Base-by-base conservation (phyloP, 2,329 filamentous ascomycete species). In the Diplodia intermedia region DNA sequence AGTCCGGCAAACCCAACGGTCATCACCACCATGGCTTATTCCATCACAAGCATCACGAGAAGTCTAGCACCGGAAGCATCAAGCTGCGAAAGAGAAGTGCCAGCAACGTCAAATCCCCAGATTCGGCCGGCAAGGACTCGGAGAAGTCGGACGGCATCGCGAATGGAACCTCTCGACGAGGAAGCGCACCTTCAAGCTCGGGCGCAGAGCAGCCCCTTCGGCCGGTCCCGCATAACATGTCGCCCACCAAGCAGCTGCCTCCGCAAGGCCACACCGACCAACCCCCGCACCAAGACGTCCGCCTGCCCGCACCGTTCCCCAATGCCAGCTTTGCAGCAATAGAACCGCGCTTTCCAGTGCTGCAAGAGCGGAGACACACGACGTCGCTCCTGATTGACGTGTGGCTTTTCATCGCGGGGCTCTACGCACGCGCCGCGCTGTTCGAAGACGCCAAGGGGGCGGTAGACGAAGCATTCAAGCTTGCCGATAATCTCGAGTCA, bases 321-420 rank as follows among this genome's bases (percentile, higher is more conserved):
- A 73, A 73, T 12, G 68, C 73, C 9, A 70, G 77, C 56, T 76
- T 76, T 20, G 73, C 79, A 6, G 69, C 75, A 23, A 75, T 80
- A 12, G 75, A 84, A 36, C 83, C 85, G 50, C 82, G 81, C 65
- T 86, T 87, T 68, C 80, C 84, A 2, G 77, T 80, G 23, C 70
- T 82, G 9, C 83, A 86, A 69, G 82, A 84, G 61, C 83, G 86
- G 63, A 84, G 84, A 66, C 86, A 88, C 68, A 85, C 83, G 18
- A 80, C 88, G 14, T 82, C 83, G 4, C 75, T 89, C 12, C 79
- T 99, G 18, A 83, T 93, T 23, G 90, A 90, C 71, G 89, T 97
- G 38, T 99, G 95, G 95, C 84, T 97, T 9, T 90, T 95, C 76
- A 93, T 97, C 70, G 91, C 93, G 2, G 91, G 91, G 0, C 89